Evolutionary conservation across 2,329 filamentous ascomycete genomes (phyloP).

Genomic region (Lasiodiplodia citricola): DNA sequence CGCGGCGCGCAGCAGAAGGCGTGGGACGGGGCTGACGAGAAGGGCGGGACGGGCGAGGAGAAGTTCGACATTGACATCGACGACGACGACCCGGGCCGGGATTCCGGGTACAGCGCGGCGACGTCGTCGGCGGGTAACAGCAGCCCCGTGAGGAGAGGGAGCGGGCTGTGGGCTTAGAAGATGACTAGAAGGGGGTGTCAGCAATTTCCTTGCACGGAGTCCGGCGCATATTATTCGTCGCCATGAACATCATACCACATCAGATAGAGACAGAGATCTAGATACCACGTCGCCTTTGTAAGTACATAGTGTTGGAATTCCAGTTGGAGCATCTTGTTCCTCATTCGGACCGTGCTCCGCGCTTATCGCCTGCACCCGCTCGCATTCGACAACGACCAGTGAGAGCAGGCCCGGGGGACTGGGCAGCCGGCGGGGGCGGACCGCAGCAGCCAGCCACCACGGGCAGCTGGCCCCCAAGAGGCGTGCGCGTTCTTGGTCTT

Average conservation of each 20-base stretch:
- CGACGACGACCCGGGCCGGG: conserved; percentile 53
- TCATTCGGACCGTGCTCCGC: conserved; percentile 11
- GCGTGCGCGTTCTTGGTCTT: conserved; percentile 8
- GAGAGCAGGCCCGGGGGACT: not conserved
- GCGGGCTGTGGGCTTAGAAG: conserved; percentile 17
- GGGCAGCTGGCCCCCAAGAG: conserved; percentile 2
- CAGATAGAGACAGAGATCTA: conserved; percentile 20
- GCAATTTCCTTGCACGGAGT: conserved; percentile 20
- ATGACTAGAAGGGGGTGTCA: conserved; percentile 3
- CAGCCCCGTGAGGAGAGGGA: conserved; percentile 22
- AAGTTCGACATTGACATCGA: conserved; percentile 96
- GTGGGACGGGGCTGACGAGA: conserved; percentile 61
- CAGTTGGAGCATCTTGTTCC: not conserved
- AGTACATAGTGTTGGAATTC: not conserved
- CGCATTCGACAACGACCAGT: not conserved
- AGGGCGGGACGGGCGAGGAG: conserved; percentile 52
- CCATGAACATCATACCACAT: not conserved
- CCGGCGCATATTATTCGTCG: conserved; percentile 1
- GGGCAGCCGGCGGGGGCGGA: conserved; percentile 13
- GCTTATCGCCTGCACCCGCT: not conserved
- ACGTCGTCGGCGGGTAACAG: conserved; percentile 37
- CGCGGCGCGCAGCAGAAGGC: conserved; percentile 90
- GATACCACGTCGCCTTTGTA: conserved; percentile 13
- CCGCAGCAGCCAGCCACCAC: conserved; percentile 24
- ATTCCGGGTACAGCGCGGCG: conserved; percentile 48